A percentile compares a stretch with the other conserved stretches of the same genome.
Conservation (phyloP, 2,329 filamentous ascomycete genomes). For the Mariannaea sp. region DNA sequence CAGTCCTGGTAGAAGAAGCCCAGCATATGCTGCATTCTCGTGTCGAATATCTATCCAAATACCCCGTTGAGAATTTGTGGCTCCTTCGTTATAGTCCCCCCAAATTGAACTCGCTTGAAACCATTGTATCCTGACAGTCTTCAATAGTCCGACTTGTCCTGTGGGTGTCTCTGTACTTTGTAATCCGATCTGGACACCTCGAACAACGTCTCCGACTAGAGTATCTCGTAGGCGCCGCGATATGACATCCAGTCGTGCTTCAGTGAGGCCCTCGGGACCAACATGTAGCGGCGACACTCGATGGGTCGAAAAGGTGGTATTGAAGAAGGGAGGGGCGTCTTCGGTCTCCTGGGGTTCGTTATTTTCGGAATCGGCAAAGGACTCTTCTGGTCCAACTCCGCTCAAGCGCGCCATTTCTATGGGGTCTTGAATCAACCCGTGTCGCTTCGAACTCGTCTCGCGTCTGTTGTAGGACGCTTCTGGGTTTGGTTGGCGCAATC, state of each 20-base stretch:
- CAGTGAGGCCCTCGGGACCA: slow-evolving; percentile 47
- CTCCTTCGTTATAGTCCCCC: slow-evolving; percentile 35
- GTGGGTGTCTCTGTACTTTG: slow-evolving; percentile 48
- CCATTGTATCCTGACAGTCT: slow-evolving; percentile 55
- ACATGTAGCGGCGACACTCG: slow-evolving; percentile 59
- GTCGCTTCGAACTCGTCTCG: not conserved
- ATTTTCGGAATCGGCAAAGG: slow-evolving; percentile 17
- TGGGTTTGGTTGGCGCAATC: too few relatives aligned
- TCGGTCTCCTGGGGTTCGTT: slow-evolving; percentile 36
- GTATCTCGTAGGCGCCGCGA: slow-evolving; percentile 57
- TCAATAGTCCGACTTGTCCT: slow-evolving; percentile 49
- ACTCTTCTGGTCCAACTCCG: slow-evolving; percentile 24
- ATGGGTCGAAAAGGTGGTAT: slow-evolving; percentile 63
- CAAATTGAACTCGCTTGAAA: slow-evolving; percentile 43
- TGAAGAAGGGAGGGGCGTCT: slow-evolving; percentile 54
- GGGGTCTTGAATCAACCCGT: not conserved
- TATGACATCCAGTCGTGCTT: slow-evolving; percentile 48
- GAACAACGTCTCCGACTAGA: slow-evolving; percentile 63
- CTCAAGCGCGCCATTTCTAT: slow-evolving; percentile 32
- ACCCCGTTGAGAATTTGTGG: slow-evolving; percentile 35
- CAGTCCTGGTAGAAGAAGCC: slow-evolving; percentile 53
- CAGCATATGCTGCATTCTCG: slow-evolving; percentile 57
- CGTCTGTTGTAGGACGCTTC: not conserved
- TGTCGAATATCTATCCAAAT: slow-evolving; percentile 57
- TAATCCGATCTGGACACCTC: slow-evolving; percentile 60